Evolutionary conservation across 2,329 filamentous ascomycete genomes (phyloP).

Genomic region (Ceratocystis destructans): DNA sequence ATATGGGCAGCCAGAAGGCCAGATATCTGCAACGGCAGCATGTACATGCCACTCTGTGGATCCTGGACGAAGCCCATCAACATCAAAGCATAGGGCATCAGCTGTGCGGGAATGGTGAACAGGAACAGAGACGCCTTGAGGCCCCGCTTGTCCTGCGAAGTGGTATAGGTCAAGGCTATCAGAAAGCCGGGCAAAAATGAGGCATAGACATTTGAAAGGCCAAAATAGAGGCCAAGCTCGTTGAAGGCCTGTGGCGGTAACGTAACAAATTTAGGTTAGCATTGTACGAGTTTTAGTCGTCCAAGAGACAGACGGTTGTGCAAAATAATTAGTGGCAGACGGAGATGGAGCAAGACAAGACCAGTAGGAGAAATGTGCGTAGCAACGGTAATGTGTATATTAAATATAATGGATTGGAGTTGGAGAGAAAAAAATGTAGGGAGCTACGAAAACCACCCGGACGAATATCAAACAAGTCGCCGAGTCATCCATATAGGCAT

Average conservation of each 20-base stretch:
- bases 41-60: constrained; percentile 41
- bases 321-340: background rate
- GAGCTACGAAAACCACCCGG: constrained; percentile 46
- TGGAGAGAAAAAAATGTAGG: constrained; percentile 39
- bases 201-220: constrained; percentile 16
- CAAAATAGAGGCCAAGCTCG: constrained; percentile 16
- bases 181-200: constrained; percentile 53
- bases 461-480: constrained; percentile 42
- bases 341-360: background rate
- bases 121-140: constrained; percentile 66
- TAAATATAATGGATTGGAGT: constrained; percentile 19
- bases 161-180: constrained; percentile 71
- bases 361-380: background rate
- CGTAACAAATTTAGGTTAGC: background rate
- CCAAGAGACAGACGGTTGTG: background rate
- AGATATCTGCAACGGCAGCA: constrained; percentile 51
- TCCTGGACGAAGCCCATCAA: constrained; percentile 51
- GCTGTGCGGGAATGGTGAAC: constrained; percentile 67
- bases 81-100: constrained; percentile 69
- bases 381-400: constrained; percentile 5
- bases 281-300: background rate
- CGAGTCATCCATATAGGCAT: constrained; percentile 58
- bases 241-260: constrained; percentile 13
- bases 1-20: constrained; percentile 56
- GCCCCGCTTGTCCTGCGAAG: constrained; percentile 71